Evolutionary conservation across 768 basidiomycete genomes (phyloP), one percentile per base, ranked within the genome.

Genomic region (Phlebiopsis flavidoalba): DNA sequence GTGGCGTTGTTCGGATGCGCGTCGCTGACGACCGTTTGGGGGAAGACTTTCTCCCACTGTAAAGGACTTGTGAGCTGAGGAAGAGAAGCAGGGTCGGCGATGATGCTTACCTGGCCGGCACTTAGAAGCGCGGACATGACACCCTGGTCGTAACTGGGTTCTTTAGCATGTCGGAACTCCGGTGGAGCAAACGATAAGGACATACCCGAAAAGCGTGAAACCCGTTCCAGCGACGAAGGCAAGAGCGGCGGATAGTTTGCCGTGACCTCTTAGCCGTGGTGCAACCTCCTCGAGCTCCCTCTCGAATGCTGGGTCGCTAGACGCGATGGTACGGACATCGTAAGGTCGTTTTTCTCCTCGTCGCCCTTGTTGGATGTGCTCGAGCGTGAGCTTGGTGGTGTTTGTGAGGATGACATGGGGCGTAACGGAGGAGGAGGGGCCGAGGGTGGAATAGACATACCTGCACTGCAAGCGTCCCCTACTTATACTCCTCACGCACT

Each of bases 121-220:
- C 81, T 85, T 53, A 88, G 71, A 21, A 87, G 73, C 17, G 85
- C 83, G n/a, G 81, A 82, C 85, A 88, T 85, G 35, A 87, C 86
- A 47, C 85, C 86, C 67, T 87, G 87, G 65, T 87, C 86, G 71
- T 86, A 87, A 26, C 83, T 84, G 53, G 31, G 45, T 7, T 14
- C 37, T 51, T 47, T 10, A 24, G n/a, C 24, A 19, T 51, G 43
- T 7, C 10, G 36, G 26, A n/a, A 31, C 33, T 26, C 17, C 15
- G 24, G 24, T 15, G 40, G 7, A 36, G 17, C 46, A 55, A 47
- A 17, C 43, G 40, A 53, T 33, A 6, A 10, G 24, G 15, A 63
- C 75, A 53, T 64, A 83, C 77, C 87, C 86, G 61, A 86, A 85
- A n/a, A 83, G 73, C 11, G 82, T 85, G 68, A 85, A 84, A 3